Base-by-base conservation (phyloP, 805 yeast genomes). In the Teunomyces panamensis region DNA sequence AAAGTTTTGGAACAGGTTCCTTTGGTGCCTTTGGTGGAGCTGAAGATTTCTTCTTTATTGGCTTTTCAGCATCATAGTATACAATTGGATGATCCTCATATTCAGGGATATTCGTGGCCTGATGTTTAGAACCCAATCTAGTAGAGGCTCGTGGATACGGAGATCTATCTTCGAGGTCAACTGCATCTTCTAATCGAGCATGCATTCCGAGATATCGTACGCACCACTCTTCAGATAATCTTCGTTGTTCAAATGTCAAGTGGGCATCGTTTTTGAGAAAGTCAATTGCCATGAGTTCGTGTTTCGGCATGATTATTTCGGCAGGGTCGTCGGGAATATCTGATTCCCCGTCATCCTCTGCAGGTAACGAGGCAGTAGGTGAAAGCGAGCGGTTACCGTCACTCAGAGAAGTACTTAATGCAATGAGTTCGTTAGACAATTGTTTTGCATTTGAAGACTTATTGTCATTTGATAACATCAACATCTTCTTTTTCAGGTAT, bases 131-230 rank as follows among this genome's bases (percentile, higher is more conserved):
- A 0, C 96, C 96, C 4, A 89, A 60, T 49, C 94, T 68, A 0
- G 94, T 85, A 1, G 86, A 82, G 0, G 91, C 94, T 44, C 92
- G 68, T 0, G 96, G 94, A 54, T 85, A 85, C 1, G 90, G 89
- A 4, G 73, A 67, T 36, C 91, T 68, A 58, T 87, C 95, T 49
- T 85, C 88, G 5, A 80, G 57, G 60, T 89, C 94, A 39, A 87
- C 73, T 1, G 88, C 88, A 61, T 87, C 95, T 59, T 87, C 92
- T 24, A 87, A 63, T 39, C 79, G 73, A 1, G 89, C 80, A 62
- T 87, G 87, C 68, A 84, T 75, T 1, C 96, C 96, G 24, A 88
- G 71, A 57, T 86, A 89, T 53, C 95, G 66, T 69, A 83, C 85
- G 2, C 84, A 84, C 96, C 96, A 89, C 58, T 84, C 89, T 62